Base-by-base conservation (phyloP, 2,329 filamentous ascomycete species). In the Grosmannia penicillata region DNA sequence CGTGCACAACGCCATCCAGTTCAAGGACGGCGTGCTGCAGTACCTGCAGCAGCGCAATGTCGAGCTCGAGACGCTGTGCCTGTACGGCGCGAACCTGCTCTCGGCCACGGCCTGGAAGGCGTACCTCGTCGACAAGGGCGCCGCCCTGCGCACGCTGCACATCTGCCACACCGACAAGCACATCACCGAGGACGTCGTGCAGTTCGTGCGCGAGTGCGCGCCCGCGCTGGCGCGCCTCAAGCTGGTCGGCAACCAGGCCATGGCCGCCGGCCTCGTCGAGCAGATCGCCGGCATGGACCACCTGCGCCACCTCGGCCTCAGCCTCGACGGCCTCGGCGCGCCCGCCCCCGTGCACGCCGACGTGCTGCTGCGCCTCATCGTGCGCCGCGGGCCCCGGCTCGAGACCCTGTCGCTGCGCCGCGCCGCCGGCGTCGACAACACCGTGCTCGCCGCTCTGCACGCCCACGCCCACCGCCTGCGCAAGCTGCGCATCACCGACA, bases 51-150 rank as follows among this genome's bases (percentile, higher is more conserved):
- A 76, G 39, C 81, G 83, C 34, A 70, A 81, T 36, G 70, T 75
- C 36, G 58, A 70, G 8, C 63, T 95, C n/a, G 71, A 76, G 43
- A 68, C 75, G 40, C 65, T 96, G 31, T 82, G 85, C 45, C 67
- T 96, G 0, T 79, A 91, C 45, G 83, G 85, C 10, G 76, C 84
- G 9, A 96, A 94, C 47, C 72, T 96, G 1, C 63, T 96, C 14
- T 77, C 79, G 9, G 77, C 91, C 43, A 63, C 69, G 4, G 76
- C 75, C 52, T 95, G 87, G 87, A 66, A 70, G 37, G 65, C 71
- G 35, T 75, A 82, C 35, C 72, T 95, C 38, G 59, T 62, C 11
- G 64, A 67, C 36, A 76, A 80, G 42, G 87, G 86, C 10, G 49
- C 61, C 8, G 56, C 68, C 18, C 65, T 95, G 11, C 70, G 75